These are phyloP conservation scores for Dichotomopilus funicola DNA, from an alignment of 2,329 filamentous ascomycete genomes.

Conservation along the genomic window DNA sequence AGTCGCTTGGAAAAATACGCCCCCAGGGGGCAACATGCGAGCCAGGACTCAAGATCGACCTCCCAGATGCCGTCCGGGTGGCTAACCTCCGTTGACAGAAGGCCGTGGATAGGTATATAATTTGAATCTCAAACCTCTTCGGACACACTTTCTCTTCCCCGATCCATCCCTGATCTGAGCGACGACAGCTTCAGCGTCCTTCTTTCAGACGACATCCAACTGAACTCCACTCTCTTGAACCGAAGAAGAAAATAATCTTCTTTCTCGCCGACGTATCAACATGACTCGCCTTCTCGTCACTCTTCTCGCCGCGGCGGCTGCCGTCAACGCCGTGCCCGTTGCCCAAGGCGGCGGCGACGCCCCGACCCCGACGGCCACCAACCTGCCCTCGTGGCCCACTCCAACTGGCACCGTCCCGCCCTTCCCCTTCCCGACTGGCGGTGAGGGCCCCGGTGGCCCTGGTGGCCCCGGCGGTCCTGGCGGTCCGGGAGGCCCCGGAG, in stretches of 20 bases:
- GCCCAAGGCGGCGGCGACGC: conserved; percentile 10
- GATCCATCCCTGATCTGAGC: no score
- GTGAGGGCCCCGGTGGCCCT: neutral
- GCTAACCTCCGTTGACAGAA: no score
- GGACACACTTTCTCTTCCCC: no score
- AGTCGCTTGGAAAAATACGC: no score
- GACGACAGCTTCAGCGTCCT: neutral
- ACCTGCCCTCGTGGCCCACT: neutral
- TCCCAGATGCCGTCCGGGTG: no score
- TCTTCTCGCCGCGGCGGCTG: conserved; percentile 19
- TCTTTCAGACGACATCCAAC: neutral
- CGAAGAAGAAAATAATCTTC: neutral
- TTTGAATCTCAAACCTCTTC: neutral
- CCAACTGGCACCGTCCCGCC: no score
- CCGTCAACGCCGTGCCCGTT: conserved; percentile 16
- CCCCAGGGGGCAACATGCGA: no score
- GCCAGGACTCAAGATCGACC: no score
- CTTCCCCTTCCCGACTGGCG: neutral
- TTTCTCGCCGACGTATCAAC: neutral
- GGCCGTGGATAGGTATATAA: no score
- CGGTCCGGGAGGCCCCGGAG: neutral
- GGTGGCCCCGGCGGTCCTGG: neutral
- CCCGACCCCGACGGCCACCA: no score
- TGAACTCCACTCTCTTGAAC: neutral
- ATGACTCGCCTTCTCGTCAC: conserved; percentile 22